Percentiles rank a stretch among this genome's conserved stretches.
Conservation (phyloP, 1,284 basidiomycete species). For the Naganishia sp. region DNA sequence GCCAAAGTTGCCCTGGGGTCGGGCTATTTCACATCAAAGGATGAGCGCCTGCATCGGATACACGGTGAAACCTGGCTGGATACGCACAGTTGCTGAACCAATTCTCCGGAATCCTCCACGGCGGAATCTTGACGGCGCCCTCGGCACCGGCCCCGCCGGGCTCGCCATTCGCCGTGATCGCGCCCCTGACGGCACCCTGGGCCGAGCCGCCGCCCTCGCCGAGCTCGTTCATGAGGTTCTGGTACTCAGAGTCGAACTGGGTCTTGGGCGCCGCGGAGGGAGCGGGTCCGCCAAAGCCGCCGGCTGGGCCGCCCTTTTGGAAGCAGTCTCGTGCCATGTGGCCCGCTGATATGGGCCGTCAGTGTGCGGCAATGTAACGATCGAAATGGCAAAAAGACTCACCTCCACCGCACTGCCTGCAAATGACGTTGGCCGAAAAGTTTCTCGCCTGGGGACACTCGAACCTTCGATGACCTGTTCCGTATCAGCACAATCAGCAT, state of each 20-base stretch:
- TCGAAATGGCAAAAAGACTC: conserved; percentile 28
- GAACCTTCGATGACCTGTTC: conserved; percentile 76
- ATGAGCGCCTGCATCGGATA: neutral
- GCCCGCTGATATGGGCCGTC: conserved; percentile 55
- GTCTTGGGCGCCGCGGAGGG: conserved; percentile 53
- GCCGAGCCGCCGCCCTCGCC: conserved; percentile 71
- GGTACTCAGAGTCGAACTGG: conserved; percentile 93
- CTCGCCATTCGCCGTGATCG: conserved; percentile 39
- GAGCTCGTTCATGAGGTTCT: conserved; percentile 94
- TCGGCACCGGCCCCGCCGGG: conserved; percentile 31
- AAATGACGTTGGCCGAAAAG: conserved; percentile 96
- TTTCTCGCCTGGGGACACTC: conserved; percentile 95
- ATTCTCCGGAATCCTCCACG: conserved; percentile 57
- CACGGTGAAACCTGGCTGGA: neutral
- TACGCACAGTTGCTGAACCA: conserved; percentile 50
- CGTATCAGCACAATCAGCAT: conserved; percentile 28
- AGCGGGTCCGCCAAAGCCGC: conserved; percentile 45
- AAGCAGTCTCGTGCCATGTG: conserved; percentile 97
- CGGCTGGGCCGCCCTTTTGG: conserved; percentile 56
- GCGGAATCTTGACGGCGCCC: conserved; percentile 48
- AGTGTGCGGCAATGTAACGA: neutral
- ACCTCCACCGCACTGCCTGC: conserved; percentile 86
- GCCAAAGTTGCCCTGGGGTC: conserved; percentile 29
- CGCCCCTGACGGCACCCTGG: conserved; percentile 53
- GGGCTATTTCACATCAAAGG: conserved; percentile 32